Evolutionary conservation across 1,139 yeast genomes (phyloP), one percentile per base, ranked within the genome.

Genomic region (Petasospora rhodanensis): DNA sequence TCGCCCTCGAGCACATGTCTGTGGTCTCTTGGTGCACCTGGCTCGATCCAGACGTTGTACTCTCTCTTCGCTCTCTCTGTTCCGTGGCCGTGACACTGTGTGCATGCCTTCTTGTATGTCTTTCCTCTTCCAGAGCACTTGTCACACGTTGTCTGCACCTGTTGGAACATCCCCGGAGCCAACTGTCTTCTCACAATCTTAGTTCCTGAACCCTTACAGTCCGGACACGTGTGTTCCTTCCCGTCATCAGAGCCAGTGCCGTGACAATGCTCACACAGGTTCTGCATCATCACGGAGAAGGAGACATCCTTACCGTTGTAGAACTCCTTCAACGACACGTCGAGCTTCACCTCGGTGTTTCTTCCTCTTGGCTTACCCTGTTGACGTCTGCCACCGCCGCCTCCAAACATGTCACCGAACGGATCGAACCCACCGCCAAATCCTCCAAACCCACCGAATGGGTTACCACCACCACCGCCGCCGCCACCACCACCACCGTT

Each of bases 91-190:
- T 66, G 59, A 59, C 98, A 91, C 18, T 56, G 60, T 15, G 64
- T 56, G 64, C 98, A 91, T 27, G 71, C 69, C 44, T 78, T 64
- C 31, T 70, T 64, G 30, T 86, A 79, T 10, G 68, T 61, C 36
- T 73, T 65, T 9, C 98, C 98, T 33, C 67, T 64, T 22, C 98
- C 98, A 13, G 66, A 62, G 66, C 98, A 91, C 35, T 62, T 64
- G 38, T 82, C 87, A 68, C 98, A 91, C 11, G 69, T 69, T 32
- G 78, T 72, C 54, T 84, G 89, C 47, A 87, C 70, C 43, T 82
- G 85, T 58, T 89, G 97, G 41, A 84, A 65, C 86, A 91, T 84
- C 7, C 91, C 91, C 8, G 94, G 95, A 0, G 86, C 96, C 44
- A 91, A 60, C 56, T 87, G 95, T 43, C 82, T 69, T 35, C 76